A percentile compares a stretch with the other conserved stretches of the same genome.
Evolutionary conservation across 23 red algal species (phyloP).

Genomic region (Chondrus crispus): DNA sequence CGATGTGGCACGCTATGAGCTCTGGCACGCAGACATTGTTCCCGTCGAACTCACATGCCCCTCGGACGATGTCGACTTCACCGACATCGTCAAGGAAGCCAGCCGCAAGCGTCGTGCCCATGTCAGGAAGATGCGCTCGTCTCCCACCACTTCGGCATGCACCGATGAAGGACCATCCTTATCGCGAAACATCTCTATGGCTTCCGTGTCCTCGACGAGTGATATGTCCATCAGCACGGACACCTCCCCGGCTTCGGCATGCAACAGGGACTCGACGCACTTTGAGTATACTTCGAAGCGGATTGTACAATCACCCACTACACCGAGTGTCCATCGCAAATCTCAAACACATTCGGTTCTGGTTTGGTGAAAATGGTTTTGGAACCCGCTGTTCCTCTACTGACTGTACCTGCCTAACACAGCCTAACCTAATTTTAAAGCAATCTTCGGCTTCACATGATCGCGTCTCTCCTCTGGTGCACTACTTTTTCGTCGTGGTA

Average conservation of each 20-base stretch:
- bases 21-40: background rate
- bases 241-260: no score
- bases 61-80: background rate
- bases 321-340: background rate
- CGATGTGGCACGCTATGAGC: background rate
- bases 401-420: no score
- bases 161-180: background rate
- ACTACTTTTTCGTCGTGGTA: no score
- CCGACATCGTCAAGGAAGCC: background rate
- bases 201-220: background rate
- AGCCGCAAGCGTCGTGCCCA: background rate
- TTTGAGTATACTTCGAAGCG: background rate
- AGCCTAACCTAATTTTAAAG: no score
- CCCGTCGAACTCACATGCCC: background rate
- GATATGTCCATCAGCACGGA: no score
- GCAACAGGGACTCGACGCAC: no score
- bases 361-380: no score
- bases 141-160: background rate
- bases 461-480: no score
- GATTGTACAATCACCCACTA: background rate
- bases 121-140: background rate
- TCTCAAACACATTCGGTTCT: no score
- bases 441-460: no score
- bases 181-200: conserved; percentile 25
- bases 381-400: no score